A percentile compares a stretch with the other conserved stretches of the same genome.
phyloP scores from a whole-genome alignment of 768 basidiomycete species.

The Boletus reticuloceps region DNA sequence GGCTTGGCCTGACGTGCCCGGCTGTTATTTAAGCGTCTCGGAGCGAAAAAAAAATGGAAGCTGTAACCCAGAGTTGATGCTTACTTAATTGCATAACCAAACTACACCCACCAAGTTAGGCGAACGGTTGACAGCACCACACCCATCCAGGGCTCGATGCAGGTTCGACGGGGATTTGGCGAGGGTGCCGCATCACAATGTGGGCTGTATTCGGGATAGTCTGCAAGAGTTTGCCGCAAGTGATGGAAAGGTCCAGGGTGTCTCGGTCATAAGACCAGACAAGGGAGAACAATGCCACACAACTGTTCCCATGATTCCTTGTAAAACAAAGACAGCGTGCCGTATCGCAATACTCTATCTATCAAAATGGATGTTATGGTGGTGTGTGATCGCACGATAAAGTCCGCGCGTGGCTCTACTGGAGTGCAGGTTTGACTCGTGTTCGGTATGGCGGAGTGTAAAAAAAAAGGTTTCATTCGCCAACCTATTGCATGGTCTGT shows the following conservation, averaged over 20 bases:
- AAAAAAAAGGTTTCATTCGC: constrained; percentile 13
- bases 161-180: constrained; percentile 27
- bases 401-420: constrained; percentile 13
- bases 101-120: constrained; percentile 13
- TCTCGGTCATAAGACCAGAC: constrained; percentile 12
- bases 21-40: constrained; percentile 22
- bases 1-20: not conserved
- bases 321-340: constrained; percentile 10
- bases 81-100: constrained; percentile 26
- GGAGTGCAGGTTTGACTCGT: not conserved
- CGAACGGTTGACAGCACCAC: constrained; percentile 14
- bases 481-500: not conserved
- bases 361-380: constrained; percentile 11
- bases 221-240: constrained; percentile 1
- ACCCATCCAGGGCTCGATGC: constrained; percentile 17
- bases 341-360: no score
- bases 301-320: not conserved
- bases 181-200: not conserved
- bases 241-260: constrained; percentile 1
- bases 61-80: constrained; percentile 6
- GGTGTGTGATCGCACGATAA: constrained; percentile 5
- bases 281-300: constrained; percentile 5
- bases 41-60: constrained; percentile 31
- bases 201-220: constrained; percentile 12
- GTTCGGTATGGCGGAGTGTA: no score